phyloP scores from a whole-genome alignment of 2,329 filamentous ascomycete genomes.

The Berkeleyomyces rouxiae region DNA sequence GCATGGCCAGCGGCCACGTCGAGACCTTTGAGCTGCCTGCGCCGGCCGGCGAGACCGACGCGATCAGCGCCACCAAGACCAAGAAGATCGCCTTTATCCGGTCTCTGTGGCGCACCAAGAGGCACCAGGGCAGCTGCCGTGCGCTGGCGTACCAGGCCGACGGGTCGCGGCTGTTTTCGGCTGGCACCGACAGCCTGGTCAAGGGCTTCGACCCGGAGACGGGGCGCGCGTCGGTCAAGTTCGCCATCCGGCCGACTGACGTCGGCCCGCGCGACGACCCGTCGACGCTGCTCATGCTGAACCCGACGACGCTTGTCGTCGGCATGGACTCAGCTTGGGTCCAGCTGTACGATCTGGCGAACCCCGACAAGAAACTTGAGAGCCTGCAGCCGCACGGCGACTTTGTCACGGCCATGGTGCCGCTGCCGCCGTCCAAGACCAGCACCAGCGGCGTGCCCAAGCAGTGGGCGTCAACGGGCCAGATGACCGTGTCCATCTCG shows the following conservation, averaged over 20 bases:
- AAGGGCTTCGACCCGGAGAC: conserved; percentile 41
- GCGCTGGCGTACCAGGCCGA: conserved; percentile 64
- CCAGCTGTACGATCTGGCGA: conserved; percentile 68
- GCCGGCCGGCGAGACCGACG: background rate
- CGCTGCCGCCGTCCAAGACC: conserved; percentile 60
- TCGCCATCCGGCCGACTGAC: conserved; percentile 38
- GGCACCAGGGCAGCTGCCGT: conserved; percentile 90
- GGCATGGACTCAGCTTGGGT: conserved; percentile 81
- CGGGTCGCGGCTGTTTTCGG: conserved; percentile 52
- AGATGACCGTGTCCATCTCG: conserved; percentile 76
- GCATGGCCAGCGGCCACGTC: conserved; percentile 71
- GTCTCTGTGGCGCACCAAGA: conserved; percentile 67
- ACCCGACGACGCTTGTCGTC: conserved; percentile 73
- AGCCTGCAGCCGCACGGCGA: conserved; percentile 70
- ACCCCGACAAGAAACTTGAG: conserved; percentile 19
- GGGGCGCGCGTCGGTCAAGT: conserved; percentile 62
- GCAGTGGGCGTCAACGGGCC: conserved; percentile 88
- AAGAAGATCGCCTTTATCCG: conserved; percentile 54
- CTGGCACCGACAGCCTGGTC: conserved; percentile 42
- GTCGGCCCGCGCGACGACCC: conserved; percentile 43
- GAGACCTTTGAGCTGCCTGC: conserved; percentile 61
- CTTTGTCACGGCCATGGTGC: conserved; percentile 76
- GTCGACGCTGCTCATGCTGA: conserved; percentile 65
- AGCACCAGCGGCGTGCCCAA: conserved; percentile 82
- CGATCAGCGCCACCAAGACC: conserved; percentile 33